A percentile compares a stretch with the other conserved stretches of the same genome.
phyloP scores from a whole-genome alignment of 148 eudicot species.

The Cornus kousa region DNA sequence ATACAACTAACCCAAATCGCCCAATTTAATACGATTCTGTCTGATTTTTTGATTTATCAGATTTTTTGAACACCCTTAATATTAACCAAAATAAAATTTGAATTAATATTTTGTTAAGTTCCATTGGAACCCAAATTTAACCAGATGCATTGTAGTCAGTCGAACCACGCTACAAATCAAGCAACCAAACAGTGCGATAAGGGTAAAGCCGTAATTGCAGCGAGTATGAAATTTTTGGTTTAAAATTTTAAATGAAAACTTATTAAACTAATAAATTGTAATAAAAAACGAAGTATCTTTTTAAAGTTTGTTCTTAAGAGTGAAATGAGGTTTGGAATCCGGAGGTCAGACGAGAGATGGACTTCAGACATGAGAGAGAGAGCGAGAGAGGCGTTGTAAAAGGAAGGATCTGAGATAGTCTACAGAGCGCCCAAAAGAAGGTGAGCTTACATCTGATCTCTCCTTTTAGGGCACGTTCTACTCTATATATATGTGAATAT shows the following conservation, averaged over 20 bases:
- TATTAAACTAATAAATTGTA: constrained; percentile 1
- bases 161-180: too few species aligned
- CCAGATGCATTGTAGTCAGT: too few species aligned
- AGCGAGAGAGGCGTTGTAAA: neutral
- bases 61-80: too few species aligned
- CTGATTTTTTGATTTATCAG: too few species aligned
- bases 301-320: constrained; percentile 19
- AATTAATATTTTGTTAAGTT: too few species aligned
- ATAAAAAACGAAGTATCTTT: neutral
- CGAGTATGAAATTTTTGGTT: too few species aligned
- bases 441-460: neutral
- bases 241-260: neutral
- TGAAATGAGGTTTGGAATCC: constrained; percentile 31
- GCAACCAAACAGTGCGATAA: too few species aligned
- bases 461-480: neutral
- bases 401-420: constrained; percentile 5
- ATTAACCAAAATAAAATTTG: too few species aligned
- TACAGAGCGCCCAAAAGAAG: neutral
- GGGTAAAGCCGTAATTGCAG: too few species aligned
- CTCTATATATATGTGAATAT: neutral
- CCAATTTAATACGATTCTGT: too few species aligned
- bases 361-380: neutral
- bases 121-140: too few species aligned
- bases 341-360: neutral
- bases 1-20: too few species aligned